Evolutionary conservation across 73 alveolate genomes (phyloP).

Genomic region (Stentor roeselii): DNA sequence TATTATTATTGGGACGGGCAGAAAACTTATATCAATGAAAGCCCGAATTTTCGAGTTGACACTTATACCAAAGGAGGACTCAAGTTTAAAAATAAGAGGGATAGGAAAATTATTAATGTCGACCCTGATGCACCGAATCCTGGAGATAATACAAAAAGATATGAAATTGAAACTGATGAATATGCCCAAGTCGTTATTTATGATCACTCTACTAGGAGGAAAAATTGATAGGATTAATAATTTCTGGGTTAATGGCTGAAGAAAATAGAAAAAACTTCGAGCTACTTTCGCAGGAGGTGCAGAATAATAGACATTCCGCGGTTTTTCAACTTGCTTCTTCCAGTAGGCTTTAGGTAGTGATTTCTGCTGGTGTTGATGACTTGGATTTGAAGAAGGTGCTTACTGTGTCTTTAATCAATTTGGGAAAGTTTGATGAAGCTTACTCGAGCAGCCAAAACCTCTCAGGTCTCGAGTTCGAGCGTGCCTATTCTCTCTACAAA

Average conservation of each 20-base stretch:
- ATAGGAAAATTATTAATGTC: slow-evolving; percentile 79
- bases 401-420: not conserved
- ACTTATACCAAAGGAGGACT: slow-evolving; percentile 81
- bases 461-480: not conserved
- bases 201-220: slow-evolving; percentile 83
- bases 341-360: slow-evolving; percentile 3
- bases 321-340: not conserved
- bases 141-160: slow-evolving; percentile 91
- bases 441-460: not conserved
- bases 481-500: not conserved
- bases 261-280: not conserved
- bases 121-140: slow-evolving; percentile 86
- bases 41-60: slow-evolving; percentile 94
- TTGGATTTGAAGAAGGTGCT: not conserved
- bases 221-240: too few relatives aligned
- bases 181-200: slow-evolving; percentile 80
- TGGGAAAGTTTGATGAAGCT: not conserved
- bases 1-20: slow-evolving; percentile 96
- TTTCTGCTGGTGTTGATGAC: not conserved
- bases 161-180: slow-evolving; percentile 76
- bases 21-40: slow-evolving; percentile 83
- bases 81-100: slow-evolving; percentile 90
- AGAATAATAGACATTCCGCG: not conserved
- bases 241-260: slow-evolving; percentile 21
- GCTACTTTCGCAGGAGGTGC: slow-evolving; percentile 17